Evolutionary conservation across 352 stramenopile genomes (phyloP), one percentile per base, ranked within the genome.

Genomic region (Peronospora farinosa): DNA sequence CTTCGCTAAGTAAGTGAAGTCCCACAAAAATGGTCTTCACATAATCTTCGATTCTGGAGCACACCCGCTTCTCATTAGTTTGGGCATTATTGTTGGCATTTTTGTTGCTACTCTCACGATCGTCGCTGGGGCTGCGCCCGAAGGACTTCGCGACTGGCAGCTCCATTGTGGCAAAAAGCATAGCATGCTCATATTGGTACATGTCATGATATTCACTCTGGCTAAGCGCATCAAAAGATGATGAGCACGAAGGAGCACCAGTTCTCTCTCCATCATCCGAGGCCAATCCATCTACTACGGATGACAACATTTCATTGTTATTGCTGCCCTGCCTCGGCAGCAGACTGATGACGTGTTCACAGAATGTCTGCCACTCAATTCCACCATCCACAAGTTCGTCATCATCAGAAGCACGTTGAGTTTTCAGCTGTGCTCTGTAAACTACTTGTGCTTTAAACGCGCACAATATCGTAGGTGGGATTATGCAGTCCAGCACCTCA

Each of bases 1-100:
- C 78, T 76, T 92, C 78, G 33, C 84, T 67, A 4, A 88, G 47
- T 23, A 90, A 62, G 32, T 92, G 81, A 23, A 92, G 53, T 0
- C 61, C 74, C 0, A 53, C 51, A 65, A 86, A 78, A n/a, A 84
- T 60, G 2, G 16, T 27, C 23, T 39, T 21, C 15, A 65, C 10
- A 7, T 63, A 55, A 27, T 54, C 42, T 21, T 49, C 23, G 28
- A 72, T 54, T 32, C 7, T 25, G 16, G 3, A 51, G 30, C 25
- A 44, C 19, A 9, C 2, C 4, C 19, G 21, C 3, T 47, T 21
- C 12, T 33, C 11, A 9, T 32, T 38, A 23, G 1, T 19, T 46
- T 48, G 12, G 2, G 40, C 21, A 23, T 3, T 47, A 39, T 45
- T 19, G 45, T 48, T 12, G 1, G 40, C 21, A 23, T 3, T 43